These are phyloP conservation scores for Acarospora socialis DNA, from an alignment of 2,329 filamentous ascomycete genomes.

Conservation along the genomic window DNA sequence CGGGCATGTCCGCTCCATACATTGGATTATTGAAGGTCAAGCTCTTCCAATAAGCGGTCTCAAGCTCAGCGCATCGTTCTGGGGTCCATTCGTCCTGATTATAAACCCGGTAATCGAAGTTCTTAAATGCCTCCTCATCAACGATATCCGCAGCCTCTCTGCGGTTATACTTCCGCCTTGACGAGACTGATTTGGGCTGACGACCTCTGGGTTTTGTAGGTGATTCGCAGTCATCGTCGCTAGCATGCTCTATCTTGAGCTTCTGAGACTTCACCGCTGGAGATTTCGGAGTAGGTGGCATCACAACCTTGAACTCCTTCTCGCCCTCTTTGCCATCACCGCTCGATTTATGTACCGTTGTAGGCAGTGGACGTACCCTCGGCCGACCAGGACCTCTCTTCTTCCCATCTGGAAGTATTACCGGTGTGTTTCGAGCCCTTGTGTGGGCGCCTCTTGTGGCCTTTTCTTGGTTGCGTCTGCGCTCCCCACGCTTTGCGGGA, in stretches of 20 bases:
- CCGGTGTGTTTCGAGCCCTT: conserved; percentile 13
- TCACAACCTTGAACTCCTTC: conserved; percentile 26
- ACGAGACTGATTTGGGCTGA: conserved; percentile 61
- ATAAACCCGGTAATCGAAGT: conserved; percentile 82
- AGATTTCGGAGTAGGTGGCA: conserved; percentile 41
- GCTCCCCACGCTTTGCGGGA: conserved; percentile 65
- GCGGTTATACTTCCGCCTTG: conserved; percentile 72
- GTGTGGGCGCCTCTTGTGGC: conserved; percentile 24
- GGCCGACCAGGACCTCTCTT: conserved; percentile 38
- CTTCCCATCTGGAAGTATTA: conserved; percentile 25
- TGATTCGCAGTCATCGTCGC: conserved; percentile 29
- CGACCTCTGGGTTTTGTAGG: conserved; percentile 35
- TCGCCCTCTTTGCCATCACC: conserved; percentile 27
- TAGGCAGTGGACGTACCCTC: conserved; percentile 22
- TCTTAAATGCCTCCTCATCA: conserved; percentile 79
- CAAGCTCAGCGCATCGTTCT: conserved; percentile 86
- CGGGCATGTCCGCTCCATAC: conserved; percentile 93
- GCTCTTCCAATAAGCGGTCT: conserved; percentile 93
- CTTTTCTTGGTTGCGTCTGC: conserved; percentile 35
- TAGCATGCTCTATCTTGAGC: conserved; percentile 20
- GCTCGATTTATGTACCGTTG: conserved; percentile 20
- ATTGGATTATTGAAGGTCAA: conserved; percentile 88
- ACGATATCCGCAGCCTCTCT: conserved; percentile 64
- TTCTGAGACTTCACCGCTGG: conserved; percentile 25
- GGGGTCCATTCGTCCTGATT: conserved; percentile 72